Percentiles rank a stretch among this genome's conserved stretches.
phyloP scores from a whole-genome alignment of 1,284 basidiomycete species.

The Melampsora larici-populina region DNA sequence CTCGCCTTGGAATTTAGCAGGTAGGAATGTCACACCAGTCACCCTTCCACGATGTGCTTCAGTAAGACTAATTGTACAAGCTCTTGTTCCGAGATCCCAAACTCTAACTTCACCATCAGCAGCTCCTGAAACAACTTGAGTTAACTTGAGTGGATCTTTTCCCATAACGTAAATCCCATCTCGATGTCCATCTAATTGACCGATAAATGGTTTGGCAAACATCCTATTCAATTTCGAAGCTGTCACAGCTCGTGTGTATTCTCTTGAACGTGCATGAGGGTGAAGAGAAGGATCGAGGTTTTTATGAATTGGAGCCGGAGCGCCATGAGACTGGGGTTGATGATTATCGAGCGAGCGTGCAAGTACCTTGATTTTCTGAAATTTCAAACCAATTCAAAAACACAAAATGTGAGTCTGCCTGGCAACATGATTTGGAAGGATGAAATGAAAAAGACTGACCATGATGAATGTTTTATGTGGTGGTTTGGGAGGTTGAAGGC shows the following conservation, averaged over 20 bases:
- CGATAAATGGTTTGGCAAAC: constrained; percentile 95
- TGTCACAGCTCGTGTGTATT: constrained; percentile 88
- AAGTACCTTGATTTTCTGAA: constrained; percentile 78
- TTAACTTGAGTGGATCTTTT: constrained; percentile 72
- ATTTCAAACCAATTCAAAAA: constrained; percentile 49
- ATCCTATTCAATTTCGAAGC: constrained; percentile 95
- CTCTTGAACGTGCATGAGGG: constrained; percentile 85
- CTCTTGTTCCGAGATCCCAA: constrained; percentile 74
- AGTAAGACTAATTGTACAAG: constrained; percentile 66
- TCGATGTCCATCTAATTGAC: constrained; percentile 82
- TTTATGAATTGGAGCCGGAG: constrained; percentile 78
- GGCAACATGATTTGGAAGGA: no score
- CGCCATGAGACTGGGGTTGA: constrained; percentile 63
- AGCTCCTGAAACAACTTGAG: constrained; percentile 83
- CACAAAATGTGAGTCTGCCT: no score
- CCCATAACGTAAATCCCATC: constrained; percentile 90
- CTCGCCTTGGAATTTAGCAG: constrained; percentile 44
- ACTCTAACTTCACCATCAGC: constrained; percentile 92
- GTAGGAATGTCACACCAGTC: constrained; percentile 72
- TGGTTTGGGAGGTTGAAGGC: no score
- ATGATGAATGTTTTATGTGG: not conserved
- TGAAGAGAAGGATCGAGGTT: constrained; percentile 93
- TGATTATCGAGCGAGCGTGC: constrained; percentile 76
- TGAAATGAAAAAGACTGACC: not conserved
- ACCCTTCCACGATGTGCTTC: constrained; percentile 89